Evolutionary conservation across 345 rosid species (phyloP).

Genomic region (Populus ilicifolia): DNA sequence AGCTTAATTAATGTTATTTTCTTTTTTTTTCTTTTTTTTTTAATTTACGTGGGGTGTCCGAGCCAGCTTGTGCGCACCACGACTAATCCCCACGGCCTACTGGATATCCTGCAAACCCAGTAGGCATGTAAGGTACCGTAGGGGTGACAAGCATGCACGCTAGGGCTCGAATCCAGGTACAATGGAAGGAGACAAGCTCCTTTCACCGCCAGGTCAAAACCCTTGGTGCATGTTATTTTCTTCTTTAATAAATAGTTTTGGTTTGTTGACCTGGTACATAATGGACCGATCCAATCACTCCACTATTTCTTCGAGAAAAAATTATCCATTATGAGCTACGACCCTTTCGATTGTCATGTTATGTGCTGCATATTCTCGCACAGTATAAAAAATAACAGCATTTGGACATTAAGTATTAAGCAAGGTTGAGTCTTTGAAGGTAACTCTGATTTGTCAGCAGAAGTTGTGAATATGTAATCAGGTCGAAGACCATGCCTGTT

Average conservation of each 20-base stretch:
- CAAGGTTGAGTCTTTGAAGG: neutral
- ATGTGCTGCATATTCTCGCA: neutral
- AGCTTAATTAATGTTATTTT: no score
- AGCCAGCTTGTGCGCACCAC: no score
- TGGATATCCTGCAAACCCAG: no score
- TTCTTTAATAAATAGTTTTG: neutral
- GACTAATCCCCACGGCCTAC: no score
- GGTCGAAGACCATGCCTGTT: no score
- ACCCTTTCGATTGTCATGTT: neutral
- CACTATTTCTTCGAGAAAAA: neutral
- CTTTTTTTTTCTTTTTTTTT: no score
- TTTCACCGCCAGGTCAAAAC: no score
- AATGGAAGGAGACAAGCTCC: no score
- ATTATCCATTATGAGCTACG: neutral
- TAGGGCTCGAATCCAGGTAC: no score
- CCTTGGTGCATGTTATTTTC: neutral
- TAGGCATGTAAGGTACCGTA: no score
- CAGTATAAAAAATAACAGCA: neutral
- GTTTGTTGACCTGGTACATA: neutral
- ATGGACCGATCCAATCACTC: neutral
- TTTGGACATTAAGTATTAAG: neutral
- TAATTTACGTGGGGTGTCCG: no score
- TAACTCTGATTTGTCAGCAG: neutral
- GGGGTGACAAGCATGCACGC: no score
- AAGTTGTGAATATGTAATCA: neutral